Evolutionary conservation across 106 monocot genomes (phyloP).

Genomic region (Hemerocallis citrina): DNA sequence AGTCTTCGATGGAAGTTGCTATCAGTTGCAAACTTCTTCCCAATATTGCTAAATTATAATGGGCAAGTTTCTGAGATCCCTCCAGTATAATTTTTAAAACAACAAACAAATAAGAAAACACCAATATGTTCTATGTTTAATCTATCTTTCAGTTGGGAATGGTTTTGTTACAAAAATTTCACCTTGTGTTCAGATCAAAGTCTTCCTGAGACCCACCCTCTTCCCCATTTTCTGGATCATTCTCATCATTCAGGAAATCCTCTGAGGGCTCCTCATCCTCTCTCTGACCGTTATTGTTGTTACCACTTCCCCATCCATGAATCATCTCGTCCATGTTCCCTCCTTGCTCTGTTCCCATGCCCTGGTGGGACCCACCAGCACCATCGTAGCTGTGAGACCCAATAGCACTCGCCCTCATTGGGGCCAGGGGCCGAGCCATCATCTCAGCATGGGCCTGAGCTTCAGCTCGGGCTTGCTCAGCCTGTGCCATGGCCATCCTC

Average conservation of each 20-base stretch:
- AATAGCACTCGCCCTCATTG: constrained; percentile 27
- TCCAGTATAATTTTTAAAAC: too few relatives aligned
- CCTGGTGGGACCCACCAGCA: constrained; percentile 16
- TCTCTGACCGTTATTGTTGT: constrained; percentile 17
- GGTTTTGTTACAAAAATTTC: too few relatives aligned
- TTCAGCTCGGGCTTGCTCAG: constrained; percentile 42
- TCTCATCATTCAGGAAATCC: constrained; percentile 90
- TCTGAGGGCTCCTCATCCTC: constrained; percentile 77
- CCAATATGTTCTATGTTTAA: too few relatives aligned
- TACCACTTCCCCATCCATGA: constrained; percentile 45
- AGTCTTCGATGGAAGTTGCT: too few relatives aligned
- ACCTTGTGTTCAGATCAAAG: constrained; percentile 69
- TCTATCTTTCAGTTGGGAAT: too few relatives aligned
- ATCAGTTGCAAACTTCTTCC: too few relatives aligned
- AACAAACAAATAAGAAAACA: too few relatives aligned
- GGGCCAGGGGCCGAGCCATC: constrained; percentile 22
- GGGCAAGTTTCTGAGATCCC: too few relatives aligned
- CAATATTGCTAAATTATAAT: too few relatives aligned
- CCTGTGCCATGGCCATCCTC: constrained; percentile 62
- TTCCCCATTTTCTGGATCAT: constrained; percentile 65
- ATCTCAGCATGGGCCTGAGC: constrained; percentile 51
- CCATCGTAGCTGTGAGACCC: constrained; percentile 30
- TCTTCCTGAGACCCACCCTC: constrained; percentile 35
- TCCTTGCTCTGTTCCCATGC: constrained; percentile 39
- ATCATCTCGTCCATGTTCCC: constrained; percentile 33